Percentiles rank a stretch among this genome's conserved stretches.
Evolutionary conservation across 2,329 filamentous ascomycete species (phyloP).

Genomic region (Emergomyces orientalis): DNA sequence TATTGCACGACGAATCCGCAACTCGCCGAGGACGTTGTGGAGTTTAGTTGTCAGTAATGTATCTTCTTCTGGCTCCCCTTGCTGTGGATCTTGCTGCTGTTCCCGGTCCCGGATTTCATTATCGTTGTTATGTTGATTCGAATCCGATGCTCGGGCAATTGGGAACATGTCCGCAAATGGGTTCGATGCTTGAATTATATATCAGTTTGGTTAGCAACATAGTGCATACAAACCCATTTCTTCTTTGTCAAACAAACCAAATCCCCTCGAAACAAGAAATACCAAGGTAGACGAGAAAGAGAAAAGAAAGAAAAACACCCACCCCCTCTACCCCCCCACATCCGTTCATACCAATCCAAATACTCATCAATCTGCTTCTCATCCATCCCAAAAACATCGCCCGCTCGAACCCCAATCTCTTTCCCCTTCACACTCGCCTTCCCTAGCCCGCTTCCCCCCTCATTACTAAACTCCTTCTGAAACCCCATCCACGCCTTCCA

Average conservation of each 20-base stretch:
- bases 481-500: slow-evolving; percentile 61
- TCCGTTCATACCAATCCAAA: slow-evolving; percentile 67
- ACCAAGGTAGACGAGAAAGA: slow-evolving; percentile 15
- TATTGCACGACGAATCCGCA: slow-evolving; percentile 34
- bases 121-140: neutral
- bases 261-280: neutral
- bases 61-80: slow-evolving; percentile 20
- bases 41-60: slow-evolving; percentile 30
- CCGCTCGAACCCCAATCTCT: slow-evolving; percentile 48
- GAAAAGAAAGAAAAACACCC: neutral
- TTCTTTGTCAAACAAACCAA: neutral
- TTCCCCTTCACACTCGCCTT: slow-evolving; percentile 34
- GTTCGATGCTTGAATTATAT: slow-evolving; percentile 19
- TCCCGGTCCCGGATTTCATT: slow-evolving; percentile 3
- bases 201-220: neutral
- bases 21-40: slow-evolving; percentile 34
- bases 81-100: neutral
- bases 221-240: neutral
- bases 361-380: slow-evolving; percentile 60
- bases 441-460: slow-evolving; percentile 23
- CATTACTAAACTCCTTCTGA: slow-evolving; percentile 34
- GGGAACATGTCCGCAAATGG: slow-evolving; percentile 38
- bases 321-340: slow-evolving; percentile 41
- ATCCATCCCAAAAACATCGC: slow-evolving; percentile 54
- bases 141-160: slow-evolving; percentile 16